phyloP scores from a whole-genome alignment of 2,329 filamentous ascomycete genomes.

The Beauveria asiatica region DNA sequence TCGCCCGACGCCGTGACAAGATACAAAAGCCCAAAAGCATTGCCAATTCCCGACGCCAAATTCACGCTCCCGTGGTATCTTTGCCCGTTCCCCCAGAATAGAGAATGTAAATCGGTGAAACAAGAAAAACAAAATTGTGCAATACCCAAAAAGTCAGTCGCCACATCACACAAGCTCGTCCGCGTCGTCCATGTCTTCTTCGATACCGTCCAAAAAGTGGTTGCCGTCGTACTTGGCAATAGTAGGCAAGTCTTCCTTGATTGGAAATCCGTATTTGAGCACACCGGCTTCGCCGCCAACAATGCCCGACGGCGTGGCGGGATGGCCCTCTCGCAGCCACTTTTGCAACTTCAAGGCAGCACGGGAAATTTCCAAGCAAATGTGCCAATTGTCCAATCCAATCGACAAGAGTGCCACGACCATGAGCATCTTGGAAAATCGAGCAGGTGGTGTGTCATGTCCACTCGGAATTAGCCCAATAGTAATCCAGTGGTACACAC shows the following conservation, averaged over 20 bases:
- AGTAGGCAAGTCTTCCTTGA: slow-evolving; percentile 9
- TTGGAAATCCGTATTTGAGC: slow-evolving; percentile 6
- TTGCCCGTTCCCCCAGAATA: neutral
- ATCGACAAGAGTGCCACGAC: slow-evolving; percentile 36
- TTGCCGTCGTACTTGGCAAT: slow-evolving; percentile 10
- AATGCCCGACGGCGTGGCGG: neutral
- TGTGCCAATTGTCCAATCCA: slow-evolving; percentile 40
- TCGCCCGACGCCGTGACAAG: neutral
- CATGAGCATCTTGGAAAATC: slow-evolving; percentile 38
- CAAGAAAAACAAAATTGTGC: neutral
- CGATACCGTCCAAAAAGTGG: slow-evolving; percentile 5
- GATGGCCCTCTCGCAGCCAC: slow-evolving; percentile 29
- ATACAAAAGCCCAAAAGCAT: neutral
- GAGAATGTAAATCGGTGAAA: neutral
- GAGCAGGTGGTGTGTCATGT: slow-evolving; percentile 29
- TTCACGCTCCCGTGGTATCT: neutral
- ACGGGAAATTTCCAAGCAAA: slow-evolving; percentile 29
- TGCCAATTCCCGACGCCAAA: neutral
- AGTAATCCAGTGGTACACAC: slow-evolving; percentile 41
- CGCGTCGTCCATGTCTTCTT: slow-evolving; percentile 9
- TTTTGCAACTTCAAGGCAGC: slow-evolving; percentile 31
- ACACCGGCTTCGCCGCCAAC: slow-evolving; percentile 10
- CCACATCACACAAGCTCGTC: neutral
- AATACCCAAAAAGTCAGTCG: neutral
- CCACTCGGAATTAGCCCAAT: slow-evolving; percentile 33